phyloP scores from a whole-genome alignment of 2,329 filamentous ascomycete genomes.

The Pseudogymnoascus sp. region DNA sequence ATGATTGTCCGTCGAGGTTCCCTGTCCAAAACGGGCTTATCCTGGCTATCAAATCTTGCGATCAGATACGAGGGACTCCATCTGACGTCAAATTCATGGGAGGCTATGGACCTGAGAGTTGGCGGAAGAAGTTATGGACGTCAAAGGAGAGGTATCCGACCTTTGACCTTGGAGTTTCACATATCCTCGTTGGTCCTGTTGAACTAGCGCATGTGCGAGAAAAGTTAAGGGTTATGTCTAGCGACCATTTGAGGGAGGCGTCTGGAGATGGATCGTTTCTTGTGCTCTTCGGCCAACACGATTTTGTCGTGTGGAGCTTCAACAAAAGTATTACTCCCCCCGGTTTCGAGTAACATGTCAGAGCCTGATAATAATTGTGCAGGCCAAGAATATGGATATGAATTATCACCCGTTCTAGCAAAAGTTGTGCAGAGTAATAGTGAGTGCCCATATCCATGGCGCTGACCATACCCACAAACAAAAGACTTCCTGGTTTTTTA shows the following conservation, averaged over 20 bases:
- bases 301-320: conserved; percentile 10
- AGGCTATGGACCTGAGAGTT: neutral
- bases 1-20: neutral
- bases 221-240: neutral
- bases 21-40: neutral
- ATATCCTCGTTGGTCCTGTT: neutral
- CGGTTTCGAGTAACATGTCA: neutral
- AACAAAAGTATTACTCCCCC: conserved; percentile 2
- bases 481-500: neutral
- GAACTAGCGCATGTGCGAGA: neutral
- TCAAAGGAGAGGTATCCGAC: conserved; percentile 2
- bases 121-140: neutral
- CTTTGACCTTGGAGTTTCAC: conserved; percentile 5
- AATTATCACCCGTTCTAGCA: neutral
- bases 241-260: neutral
- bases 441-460: neutral
- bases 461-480: neutral
- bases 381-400: neutral
- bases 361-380: neutral
- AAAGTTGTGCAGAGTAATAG: neutral
- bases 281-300: conserved; percentile 8
- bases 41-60: conserved; percentile 3
- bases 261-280: conserved; percentile 9
- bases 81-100: neutral
- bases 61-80: conserved; percentile 4